phyloP scores from a whole-genome alignment of 441 rosid species.

The Populus hybrid region DNA sequence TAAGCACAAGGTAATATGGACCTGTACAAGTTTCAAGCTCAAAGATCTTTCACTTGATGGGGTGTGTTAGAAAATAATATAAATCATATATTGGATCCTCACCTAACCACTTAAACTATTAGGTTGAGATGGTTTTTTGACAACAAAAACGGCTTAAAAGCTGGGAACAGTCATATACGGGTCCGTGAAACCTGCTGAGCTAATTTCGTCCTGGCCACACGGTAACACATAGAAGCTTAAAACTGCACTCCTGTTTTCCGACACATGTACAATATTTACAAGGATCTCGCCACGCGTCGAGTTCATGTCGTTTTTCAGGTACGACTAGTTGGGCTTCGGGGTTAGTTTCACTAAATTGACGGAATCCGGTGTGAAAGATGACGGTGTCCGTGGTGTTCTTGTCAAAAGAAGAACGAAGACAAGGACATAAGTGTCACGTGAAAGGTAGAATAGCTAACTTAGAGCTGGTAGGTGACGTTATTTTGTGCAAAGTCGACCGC shows the following conservation, averaged over 20 bases:
- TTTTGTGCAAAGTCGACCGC: conserved; percentile 25
- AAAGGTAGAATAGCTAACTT: not conserved
- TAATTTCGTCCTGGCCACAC: conserved; percentile 32
- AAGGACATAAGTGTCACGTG: conserved; percentile 21
- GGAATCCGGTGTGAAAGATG: not conserved
- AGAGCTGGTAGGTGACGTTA: conserved; percentile 29
- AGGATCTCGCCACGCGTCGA: conserved; percentile 41
- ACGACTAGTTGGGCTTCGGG: conserved; percentile 23
- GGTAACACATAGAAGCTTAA: conserved; percentile 22
- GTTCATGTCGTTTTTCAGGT: conserved; percentile 25
- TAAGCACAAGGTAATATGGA: too few relatives aligned
- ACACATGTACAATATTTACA: conserved; percentile 37
- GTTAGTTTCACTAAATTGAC: conserved; percentile 13
- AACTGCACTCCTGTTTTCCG: conserved; percentile 25
- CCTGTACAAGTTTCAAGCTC: too few relatives aligned
- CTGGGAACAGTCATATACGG: conserved; percentile 19
- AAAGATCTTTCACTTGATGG: too few relatives aligned
- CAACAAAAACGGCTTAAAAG: not conserved
- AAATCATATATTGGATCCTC: too few relatives aligned
- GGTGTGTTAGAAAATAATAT: too few relatives aligned
- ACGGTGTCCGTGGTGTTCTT: not conserved
- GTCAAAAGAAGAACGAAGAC: not conserved
- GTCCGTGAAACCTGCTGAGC: conserved; percentile 32
- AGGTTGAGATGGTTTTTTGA: too few relatives aligned
- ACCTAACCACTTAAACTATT: too few relatives aligned